phyloP scores from a whole-genome alignment of 331 rosid species.

The Cydonia oblonga region DNA sequence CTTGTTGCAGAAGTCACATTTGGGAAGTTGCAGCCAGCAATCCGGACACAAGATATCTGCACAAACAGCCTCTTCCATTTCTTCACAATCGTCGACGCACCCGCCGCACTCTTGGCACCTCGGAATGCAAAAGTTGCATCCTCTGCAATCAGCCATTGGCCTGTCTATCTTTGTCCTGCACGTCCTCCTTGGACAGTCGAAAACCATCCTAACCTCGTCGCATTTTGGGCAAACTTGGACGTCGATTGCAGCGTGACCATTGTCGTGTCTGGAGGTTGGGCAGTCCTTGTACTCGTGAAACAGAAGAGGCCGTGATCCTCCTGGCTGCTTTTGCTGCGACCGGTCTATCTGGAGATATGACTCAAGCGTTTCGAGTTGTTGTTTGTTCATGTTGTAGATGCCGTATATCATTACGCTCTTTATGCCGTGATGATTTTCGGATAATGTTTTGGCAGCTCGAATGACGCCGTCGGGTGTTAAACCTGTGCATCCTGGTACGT shows the following conservation, averaged over 20 bases:
- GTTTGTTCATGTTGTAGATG: slow-evolving; percentile 47
- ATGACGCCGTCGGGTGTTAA: slow-evolving; percentile 66
- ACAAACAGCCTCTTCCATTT: slow-evolving; percentile 51
- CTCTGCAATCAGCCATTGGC: slow-evolving; percentile 28
- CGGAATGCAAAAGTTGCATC: slow-evolving; percentile 47
- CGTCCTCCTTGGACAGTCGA: slow-evolving; percentile 45
- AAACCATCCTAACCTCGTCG: slow-evolving; percentile 37
- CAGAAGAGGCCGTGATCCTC: slow-evolving; percentile 15
- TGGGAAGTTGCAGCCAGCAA: slow-evolving; percentile 72
- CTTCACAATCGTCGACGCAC: slow-evolving; percentile 37
- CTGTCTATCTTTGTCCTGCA: slow-evolving; percentile 34
- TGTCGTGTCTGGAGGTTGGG: not conserved
- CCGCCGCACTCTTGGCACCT: slow-evolving; percentile 75
- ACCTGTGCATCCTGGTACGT: slow-evolving; percentile 61
- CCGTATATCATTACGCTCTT: slow-evolving; percentile 52
- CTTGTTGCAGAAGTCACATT: slow-evolving; percentile 68
- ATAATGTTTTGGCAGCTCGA: slow-evolving; percentile 41
- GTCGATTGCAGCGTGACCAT: slow-evolving; percentile 27
- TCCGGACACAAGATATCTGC: slow-evolving; percentile 39
- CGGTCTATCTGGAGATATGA: slow-evolving; percentile 19
- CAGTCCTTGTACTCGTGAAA: slow-evolving; percentile 18
- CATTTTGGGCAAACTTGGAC: slow-evolving; percentile 60
- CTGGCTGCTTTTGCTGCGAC: slow-evolving; percentile 3
- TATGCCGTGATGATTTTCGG: slow-evolving; percentile 36
- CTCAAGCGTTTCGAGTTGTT: slow-evolving; percentile 38